phyloP scores from a whole-genome alignment of 257 asterid species.

The Petunia axillaris region DNA sequence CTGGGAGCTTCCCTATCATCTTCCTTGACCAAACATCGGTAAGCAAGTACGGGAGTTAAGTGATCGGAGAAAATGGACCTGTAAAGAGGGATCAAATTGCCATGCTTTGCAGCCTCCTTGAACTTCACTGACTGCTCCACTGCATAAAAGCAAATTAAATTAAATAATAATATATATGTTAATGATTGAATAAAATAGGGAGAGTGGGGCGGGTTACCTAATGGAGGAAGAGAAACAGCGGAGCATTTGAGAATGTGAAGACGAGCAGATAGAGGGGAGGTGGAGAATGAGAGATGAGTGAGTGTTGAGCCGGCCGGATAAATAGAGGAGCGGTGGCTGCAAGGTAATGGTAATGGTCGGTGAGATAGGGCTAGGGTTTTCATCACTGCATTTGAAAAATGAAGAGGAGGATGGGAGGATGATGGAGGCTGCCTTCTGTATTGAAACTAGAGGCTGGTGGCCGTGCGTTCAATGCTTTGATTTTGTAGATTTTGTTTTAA shows the following conservation, averaged over 20 bases:
- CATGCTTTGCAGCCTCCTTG: slow-evolving; percentile 87
- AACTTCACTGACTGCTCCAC: slow-evolving; percentile 69
- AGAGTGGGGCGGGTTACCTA: slow-evolving; percentile 35
- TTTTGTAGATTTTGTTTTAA: no score
- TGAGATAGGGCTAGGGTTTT: slow-evolving; percentile 51
- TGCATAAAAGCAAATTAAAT: slow-evolving; percentile 38
- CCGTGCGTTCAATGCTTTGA: no score
- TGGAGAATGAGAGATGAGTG: slow-evolving; percentile 34
- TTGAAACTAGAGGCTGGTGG: no score
- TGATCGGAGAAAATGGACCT: slow-evolving; percentile 86
- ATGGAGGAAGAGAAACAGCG: slow-evolving; percentile 46
- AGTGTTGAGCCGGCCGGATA: slow-evolving; percentile 32
- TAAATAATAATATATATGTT: not conserved
- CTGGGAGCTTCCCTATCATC: slow-evolving; percentile 98
- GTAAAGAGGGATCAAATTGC: slow-evolving; percentile 85
- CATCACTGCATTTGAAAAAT: slow-evolving; percentile 38
- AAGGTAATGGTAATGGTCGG: slow-evolving; percentile 36
- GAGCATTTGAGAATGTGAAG: slow-evolving; percentile 55
- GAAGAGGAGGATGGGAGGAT: not conserved
- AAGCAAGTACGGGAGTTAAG: slow-evolving; percentile 93
- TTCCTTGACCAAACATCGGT: slow-evolving; percentile 90
- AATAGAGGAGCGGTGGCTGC: slow-evolving; percentile 33
- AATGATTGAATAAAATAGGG: no score
- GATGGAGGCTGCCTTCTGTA: not conserved
- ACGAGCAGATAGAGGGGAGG: not conserved